Evolutionary conservation across 1,139 yeast species (phyloP), one percentile per base, ranked within the genome.

Genomic region (Blastobotrys malaysiensis): DNA sequence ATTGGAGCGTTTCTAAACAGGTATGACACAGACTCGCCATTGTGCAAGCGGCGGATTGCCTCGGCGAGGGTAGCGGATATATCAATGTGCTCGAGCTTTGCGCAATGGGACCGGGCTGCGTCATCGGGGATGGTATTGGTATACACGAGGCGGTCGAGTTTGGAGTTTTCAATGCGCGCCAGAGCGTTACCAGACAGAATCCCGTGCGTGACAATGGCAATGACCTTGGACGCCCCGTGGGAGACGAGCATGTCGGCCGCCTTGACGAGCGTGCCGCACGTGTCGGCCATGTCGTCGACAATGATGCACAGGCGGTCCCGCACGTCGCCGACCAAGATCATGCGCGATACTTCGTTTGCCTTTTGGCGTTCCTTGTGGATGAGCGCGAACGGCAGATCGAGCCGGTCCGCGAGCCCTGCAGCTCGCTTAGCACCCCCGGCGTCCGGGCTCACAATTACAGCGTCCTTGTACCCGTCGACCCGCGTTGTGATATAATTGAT

Each of bases 341-440:
- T 91, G 65, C 88, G 79, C 48, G 90, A 82, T 31, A 90, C 96
- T 69, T 90, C 97, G 69, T 93, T 93, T 44, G 97, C 97, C 62
- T 88, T 80, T 49, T 90, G 95, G 66, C 99, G 82, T 74, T 93
- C 99, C 73, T 93, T 93, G 74, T 93, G 98, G 63, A 93, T 91
- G 69, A 93, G 81, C 14, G 98, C 98, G 73, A 91, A 91, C 71
- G 89, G 89, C 65, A 90, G 78, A 69, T 91, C 97, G 61, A 93
- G 76, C 62, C 89, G 80, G 71, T 93, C 98, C 49, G 98, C 98
- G 60, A 91, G 77, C 5, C 90, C 88, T 3, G 98, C 97, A 5
- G 96, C 98, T 69, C 99, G 82, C 72, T 93, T 93, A 56, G 99
- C 98, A 58, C 99, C 99, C 65, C 99, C 99, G 3, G 98, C 98